Percentiles rank a stretch among this genome's conserved stretches.
phyloP scores from a whole-genome alignment of 2,329 filamentous ascomycete genomes.

The Neofusicoccum sp. region DNA sequence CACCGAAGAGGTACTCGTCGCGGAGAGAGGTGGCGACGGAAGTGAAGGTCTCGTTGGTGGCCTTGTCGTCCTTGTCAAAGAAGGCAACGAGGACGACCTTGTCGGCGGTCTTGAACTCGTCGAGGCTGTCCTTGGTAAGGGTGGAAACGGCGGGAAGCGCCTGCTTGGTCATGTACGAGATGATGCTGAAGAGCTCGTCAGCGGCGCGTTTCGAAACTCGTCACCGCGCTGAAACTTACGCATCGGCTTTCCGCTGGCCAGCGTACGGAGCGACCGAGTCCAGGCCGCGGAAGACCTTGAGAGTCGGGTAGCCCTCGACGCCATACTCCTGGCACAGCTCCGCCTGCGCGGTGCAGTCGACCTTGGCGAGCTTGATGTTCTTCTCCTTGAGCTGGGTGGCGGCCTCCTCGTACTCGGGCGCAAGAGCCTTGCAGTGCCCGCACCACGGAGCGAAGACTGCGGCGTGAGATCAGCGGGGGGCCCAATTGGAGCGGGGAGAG shows the following conservation, averaged over 20 bases:
- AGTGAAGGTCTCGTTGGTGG: slow-evolving; percentile 82
- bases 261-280: slow-evolving; percentile 80
- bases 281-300: slow-evolving; percentile 95
- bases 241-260: slow-evolving; percentile 83
- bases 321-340: slow-evolving; percentile 87
- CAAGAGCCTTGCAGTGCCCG: slow-evolving; percentile 97
- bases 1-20: slow-evolving; percentile 90
- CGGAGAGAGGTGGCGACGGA: slow-evolving; percentile 72
- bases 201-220: background rate
- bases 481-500: background rate
- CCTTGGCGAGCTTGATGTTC: slow-evolving; percentile 79
- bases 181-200: slow-evolving; percentile 48
- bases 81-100: slow-evolving; percentile 94
- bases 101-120: slow-evolving; percentile 97
- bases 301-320: slow-evolving; percentile 95
- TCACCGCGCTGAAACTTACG: slow-evolving; percentile 43
- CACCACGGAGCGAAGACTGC: slow-evolving; percentile 94
- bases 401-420: slow-evolving; percentile 85
- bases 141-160: slow-evolving; percentile 86
- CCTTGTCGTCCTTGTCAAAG: slow-evolving; percentile 75
- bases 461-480: slow-evolving; percentile 37
- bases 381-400: slow-evolving; percentile 84
- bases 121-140: slow-evolving; percentile 76
- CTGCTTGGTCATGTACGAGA: slow-evolving; percentile 97
- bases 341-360: slow-evolving; percentile 92